Evolutionary conservation across 441 rosid species (phyloP).

Genomic region (Gossypium davidsonii): DNA sequence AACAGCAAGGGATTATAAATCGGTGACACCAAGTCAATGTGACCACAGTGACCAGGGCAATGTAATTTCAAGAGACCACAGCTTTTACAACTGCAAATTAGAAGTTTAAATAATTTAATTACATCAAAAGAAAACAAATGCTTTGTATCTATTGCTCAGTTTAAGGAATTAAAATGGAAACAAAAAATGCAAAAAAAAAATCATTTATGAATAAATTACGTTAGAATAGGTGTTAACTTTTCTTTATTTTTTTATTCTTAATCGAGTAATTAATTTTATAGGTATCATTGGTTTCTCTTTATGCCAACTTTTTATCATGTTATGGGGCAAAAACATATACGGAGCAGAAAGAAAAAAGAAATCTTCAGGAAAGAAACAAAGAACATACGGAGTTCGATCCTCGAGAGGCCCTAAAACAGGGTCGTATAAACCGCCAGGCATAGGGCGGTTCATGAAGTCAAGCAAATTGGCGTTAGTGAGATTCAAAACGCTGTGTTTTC

Average conservation of each 20-base stretch:
- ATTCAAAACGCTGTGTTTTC: constrained; percentile 34
- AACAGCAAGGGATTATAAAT: constrained; percentile 83
- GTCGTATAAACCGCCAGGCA: constrained; percentile 46
- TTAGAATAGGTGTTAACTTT: background rate
- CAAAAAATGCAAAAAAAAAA: background rate
- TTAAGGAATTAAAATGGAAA: background rate
- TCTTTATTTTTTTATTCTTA: no score
- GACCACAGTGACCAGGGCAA: constrained; percentile 98
- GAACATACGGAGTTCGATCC: constrained; percentile 31
- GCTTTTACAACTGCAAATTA: constrained; percentile 58
- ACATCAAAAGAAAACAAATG: background rate
- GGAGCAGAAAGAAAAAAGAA: background rate
- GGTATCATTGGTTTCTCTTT: background rate
- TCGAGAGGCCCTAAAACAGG: constrained; percentile 35
- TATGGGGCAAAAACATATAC: background rate
- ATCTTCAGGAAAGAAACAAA: background rate
- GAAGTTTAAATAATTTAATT: constrained; percentile 10
- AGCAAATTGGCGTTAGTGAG: constrained; percentile 28
- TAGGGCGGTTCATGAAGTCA: constrained; percentile 31
- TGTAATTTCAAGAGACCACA: constrained; percentile 52
- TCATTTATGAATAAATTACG: constrained; percentile 1
- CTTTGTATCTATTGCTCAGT: background rate
- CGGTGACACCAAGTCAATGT: constrained; percentile 65
- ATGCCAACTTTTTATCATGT: background rate
- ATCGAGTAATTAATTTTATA: no score